These are phyloP conservation scores for Gymnopus androsaceus DNA, from an alignment of 1,284 basidiomycete genomes.

Conservation along the genomic window DNA sequence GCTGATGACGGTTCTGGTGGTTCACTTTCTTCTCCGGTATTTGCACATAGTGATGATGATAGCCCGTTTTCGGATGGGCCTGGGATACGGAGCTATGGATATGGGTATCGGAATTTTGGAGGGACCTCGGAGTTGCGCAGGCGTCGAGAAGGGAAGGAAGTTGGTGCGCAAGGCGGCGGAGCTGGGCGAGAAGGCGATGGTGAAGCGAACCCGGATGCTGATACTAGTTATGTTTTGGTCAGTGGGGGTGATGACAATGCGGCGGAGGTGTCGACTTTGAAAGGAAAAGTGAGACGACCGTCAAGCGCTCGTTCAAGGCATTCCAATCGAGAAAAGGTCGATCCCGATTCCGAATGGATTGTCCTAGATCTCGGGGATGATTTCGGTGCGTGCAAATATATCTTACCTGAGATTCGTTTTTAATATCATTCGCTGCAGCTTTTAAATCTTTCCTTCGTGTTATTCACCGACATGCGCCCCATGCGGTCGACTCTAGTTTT, in stretches of 20 bases:
- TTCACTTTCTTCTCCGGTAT: conserved; percentile 34
- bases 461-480: conserved; percentile 54
- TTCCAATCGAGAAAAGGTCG: conserved; percentile 25
- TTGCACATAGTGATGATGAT: conserved; percentile 32
- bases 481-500: conserved; percentile 48
- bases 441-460: conserved; percentile 59
- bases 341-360: conserved; percentile 45
- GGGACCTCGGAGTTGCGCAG: conserved; percentile 15
- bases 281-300: neutral
- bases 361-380: conserved; percentile 60
- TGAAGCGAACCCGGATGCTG: conserved; percentile 6
- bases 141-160: conserved; percentile 2
- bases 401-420: neutral
- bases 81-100: conserved; percentile 35
- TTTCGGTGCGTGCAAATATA: conserved; percentile 39
- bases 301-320: conserved; percentile 9
- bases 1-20: conserved; percentile 15
- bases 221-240: conserved; percentile 15
- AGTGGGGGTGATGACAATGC: conserved; percentile 1
- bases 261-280: neutral
- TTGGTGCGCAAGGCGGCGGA: conserved; percentile 7
- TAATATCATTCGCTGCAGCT: conserved; percentile 34
- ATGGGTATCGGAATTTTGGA: conserved; percentile 90
- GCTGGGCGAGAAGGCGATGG: neutral
- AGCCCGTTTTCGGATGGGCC: neutral